Conservation (phyloP, 2,329 filamentous ascomycete species). For the Beauveria sp. region DNA sequence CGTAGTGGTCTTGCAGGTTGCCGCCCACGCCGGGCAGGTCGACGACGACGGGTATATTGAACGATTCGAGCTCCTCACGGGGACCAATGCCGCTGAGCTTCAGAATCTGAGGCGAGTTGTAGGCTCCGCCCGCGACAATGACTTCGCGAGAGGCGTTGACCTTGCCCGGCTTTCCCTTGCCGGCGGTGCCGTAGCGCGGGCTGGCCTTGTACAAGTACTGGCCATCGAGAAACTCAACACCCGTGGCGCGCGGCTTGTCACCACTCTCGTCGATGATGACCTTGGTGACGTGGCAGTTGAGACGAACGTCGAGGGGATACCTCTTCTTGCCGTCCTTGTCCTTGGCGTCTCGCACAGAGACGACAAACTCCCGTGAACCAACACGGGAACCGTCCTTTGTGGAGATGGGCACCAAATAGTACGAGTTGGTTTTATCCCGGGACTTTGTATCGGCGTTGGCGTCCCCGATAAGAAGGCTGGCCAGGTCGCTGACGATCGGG, state of each 20-base stretch:
- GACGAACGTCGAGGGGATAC: slow-evolving; percentile 49
- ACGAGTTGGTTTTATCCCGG: slow-evolving; percentile 37
- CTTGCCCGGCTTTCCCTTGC: slow-evolving; percentile 23
- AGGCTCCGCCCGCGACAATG: slow-evolving; percentile 42
- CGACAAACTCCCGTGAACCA: slow-evolving; percentile 47
- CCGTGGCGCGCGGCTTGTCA: slow-evolving; percentile 33
- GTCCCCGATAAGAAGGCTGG: slow-evolving; percentile 38
- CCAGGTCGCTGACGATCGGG: slow-evolving; percentile 27
- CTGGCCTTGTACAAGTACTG: slow-evolving; percentile 38
- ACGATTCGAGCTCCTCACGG: slow-evolving; percentile 28
- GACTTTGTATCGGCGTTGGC: slow-evolving; percentile 36
- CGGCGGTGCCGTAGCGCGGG: slow-evolving; percentile 25
- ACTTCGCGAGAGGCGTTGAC: slow-evolving; percentile 37
- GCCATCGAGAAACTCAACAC: slow-evolving; percentile 42
- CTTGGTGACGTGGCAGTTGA: slow-evolving; percentile 39
- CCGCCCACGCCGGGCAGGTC: slow-evolving; percentile 52
- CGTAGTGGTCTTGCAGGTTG: slow-evolving; percentile 53
- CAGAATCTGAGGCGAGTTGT: slow-evolving; percentile 46
- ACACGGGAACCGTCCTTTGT: slow-evolving; percentile 40
- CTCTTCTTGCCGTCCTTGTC: slow-evolving; percentile 41
- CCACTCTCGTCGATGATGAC: slow-evolving; percentile 32
- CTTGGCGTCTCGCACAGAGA: slow-evolving; percentile 39
- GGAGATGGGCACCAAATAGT: slow-evolving; percentile 50
- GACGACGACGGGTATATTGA: slow-evolving; percentile 35
- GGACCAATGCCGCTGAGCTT: slow-evolving; percentile 44